phyloP scores from a whole-genome alignment of 441 rosid species.

The Raphanus hybrid region DNA sequence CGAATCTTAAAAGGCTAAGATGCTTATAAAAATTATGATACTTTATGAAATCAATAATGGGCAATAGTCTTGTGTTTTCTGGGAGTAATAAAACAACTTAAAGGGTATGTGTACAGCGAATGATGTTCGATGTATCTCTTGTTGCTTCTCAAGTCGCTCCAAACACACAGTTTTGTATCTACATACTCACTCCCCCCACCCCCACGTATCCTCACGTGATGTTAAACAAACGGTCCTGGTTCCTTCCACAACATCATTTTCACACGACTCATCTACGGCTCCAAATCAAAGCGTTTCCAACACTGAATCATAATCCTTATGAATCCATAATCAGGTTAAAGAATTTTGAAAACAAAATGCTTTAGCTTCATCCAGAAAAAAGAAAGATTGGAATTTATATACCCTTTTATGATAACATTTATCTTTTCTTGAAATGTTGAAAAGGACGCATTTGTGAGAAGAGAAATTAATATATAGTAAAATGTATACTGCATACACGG shows the following conservation, averaged over 20 bases:
- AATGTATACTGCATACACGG: background rate
- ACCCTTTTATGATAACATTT: background rate
- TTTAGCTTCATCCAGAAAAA: background rate
- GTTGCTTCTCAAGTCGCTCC: slow-evolving; percentile 45
- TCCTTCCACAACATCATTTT: background rate
- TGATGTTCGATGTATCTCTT: slow-evolving; percentile 55
- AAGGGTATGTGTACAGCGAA: slow-evolving; percentile 32
- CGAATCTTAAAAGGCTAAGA: slow-evolving; percentile 6
- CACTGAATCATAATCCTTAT: slow-evolving; percentile 11
- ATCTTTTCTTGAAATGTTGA: background rate
- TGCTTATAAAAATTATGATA: background rate
- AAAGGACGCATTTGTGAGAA: slow-evolving; percentile 5
- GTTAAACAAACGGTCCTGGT: slow-evolving; percentile 20
- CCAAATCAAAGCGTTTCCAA: background rate
- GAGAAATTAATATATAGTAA: slow-evolving; percentile 10
- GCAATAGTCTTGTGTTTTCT: background rate
- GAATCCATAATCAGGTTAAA: slow-evolving; percentile 12
- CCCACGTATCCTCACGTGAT: slow-evolving; percentile 81
- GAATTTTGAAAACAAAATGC: background rate
- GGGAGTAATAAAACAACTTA: slow-evolving; percentile 38
- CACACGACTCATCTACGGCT: slow-evolving; percentile 28
- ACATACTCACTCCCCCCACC: slow-evolving; percentile 41
- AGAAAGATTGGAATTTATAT: background rate
- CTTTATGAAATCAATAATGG: background rate
- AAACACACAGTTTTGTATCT: slow-evolving; percentile 56